Conservation (phyloP, 2,329 filamentous ascomycete genomes). For the Myriosclerotinia curreyana region DNA sequence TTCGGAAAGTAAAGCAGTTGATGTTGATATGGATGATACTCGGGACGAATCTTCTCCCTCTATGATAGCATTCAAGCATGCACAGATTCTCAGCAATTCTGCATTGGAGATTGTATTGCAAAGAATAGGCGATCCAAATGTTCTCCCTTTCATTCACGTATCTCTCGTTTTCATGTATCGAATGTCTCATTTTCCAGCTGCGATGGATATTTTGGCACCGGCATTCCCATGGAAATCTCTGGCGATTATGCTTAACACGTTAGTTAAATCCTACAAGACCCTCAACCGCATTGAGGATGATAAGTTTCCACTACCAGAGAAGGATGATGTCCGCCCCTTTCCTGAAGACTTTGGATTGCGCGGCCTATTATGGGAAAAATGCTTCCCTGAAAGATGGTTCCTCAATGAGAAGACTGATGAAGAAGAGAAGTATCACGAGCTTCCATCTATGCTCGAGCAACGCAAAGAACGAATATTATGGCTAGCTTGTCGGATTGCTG, state of each 20-base stretch:
- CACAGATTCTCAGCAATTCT: slow-evolving; percentile 24
- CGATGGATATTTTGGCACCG: slow-evolving; percentile 25
- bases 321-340: slow-evolving; percentile 29
- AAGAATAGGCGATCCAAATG: slow-evolving; percentile 31
- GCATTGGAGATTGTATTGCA: slow-evolving; percentile 27
- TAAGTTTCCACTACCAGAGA: slow-evolving; percentile 30
- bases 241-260: slow-evolving; percentile 27
- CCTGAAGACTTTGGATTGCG: slow-evolving; percentile 32
- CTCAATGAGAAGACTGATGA: slow-evolving; percentile 31
- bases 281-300: slow-evolving; percentile 25
- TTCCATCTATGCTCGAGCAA: slow-evolving; percentile 33
- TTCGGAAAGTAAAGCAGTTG: slow-evolving; percentile 18
- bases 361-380: slow-evolving; percentile 30
- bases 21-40: slow-evolving; percentile 24
- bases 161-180: slow-evolving; percentile 30
- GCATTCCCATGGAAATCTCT: slow-evolving; percentile 30
- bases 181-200: slow-evolving; percentile 26
- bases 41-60: slow-evolving; percentile 8
- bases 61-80: slow-evolving; percentile 25
- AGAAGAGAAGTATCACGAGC: slow-evolving; percentile 35
- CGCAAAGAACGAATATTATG: slow-evolving; percentile 34
- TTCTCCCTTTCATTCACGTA: slow-evolving; percentile 30
- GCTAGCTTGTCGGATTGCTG: slow-evolving; percentile 27
- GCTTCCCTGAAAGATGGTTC: slow-evolving; percentile 32
- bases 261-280: slow-evolving; percentile 21